Evolutionary conservation across 805 yeast genomes (phyloP).

Genomic region (Sugiyamaella qingdaonensis): DNA sequence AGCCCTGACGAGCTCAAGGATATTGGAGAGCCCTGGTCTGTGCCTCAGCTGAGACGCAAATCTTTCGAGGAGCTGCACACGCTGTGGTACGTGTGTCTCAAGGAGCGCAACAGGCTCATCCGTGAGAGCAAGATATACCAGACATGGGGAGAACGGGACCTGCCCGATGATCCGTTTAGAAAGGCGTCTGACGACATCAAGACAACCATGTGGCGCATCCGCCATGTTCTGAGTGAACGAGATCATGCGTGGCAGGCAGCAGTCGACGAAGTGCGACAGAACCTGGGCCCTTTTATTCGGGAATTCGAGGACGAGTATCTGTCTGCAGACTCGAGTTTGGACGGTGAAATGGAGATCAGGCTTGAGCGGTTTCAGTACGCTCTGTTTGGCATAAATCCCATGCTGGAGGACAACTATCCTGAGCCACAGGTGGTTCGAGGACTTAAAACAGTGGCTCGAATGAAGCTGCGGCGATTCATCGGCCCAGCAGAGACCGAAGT

Average conservation of each 20-base stretch:
- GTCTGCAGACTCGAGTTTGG: conserved; percentile 49
- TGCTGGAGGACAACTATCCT: conserved; percentile 53
- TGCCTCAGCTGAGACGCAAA: conserved; percentile 85
- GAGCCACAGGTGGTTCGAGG: conserved; percentile 64
- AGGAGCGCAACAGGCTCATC: conserved; percentile 73
- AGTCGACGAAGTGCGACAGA: conserved; percentile 41
- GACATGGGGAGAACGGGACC: conserved; percentile 29
- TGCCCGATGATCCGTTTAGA: conserved; percentile 35
- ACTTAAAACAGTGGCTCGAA: conserved; percentile 59
- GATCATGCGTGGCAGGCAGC: conserved; percentile 65
- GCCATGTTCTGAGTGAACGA: conserved; percentile 84
- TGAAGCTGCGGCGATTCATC: conserved; percentile 56
- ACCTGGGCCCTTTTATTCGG: conserved; percentile 46
- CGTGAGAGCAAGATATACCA: conserved; percentile 66
- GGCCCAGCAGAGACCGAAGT: conserved; percentile 25
- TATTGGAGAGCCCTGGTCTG: conserved; percentile 70
- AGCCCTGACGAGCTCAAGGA: conserved; percentile 42
- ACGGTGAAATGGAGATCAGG: conserved; percentile 58
- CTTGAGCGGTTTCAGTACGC: conserved; percentile 78
- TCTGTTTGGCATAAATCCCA: conserved; percentile 77
- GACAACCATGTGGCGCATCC: conserved; percentile 71
- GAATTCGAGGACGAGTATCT: conserved; percentile 60
- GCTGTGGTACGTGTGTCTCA: conserved; percentile 83
- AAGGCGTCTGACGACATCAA: conserved; percentile 43
- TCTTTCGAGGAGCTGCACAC: conserved; percentile 87